Evolutionary conservation across 2,329 filamentous ascomycete species (phyloP).

Genomic region (Chaetomium strumarium): DNA sequence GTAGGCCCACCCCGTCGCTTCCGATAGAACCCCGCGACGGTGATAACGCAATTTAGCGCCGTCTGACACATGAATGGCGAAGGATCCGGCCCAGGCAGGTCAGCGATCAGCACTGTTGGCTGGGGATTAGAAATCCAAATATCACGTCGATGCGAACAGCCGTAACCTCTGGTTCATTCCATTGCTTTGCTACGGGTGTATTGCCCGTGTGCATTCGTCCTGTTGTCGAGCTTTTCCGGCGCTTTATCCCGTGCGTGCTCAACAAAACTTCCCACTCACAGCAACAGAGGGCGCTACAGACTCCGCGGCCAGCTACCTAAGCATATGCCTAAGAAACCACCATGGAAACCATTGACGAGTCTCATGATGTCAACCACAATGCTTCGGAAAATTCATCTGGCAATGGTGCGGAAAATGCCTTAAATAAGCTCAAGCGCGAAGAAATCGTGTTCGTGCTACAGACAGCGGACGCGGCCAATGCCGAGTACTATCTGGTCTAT

Average conservation of each 20-base stretch:
- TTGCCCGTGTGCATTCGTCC: too few species aligned
- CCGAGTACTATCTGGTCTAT: conserved; percentile 22
- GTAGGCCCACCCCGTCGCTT: conserved; percentile 6
- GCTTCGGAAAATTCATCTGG: too few species aligned
- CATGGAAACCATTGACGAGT: background rate
- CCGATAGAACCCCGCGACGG: background rate
- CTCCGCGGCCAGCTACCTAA: background rate
- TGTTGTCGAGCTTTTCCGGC: background rate
- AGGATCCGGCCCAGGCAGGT: too few species aligned
- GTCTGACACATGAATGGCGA: background rate
- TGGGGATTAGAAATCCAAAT: conserved; percentile 7
- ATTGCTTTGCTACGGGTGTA: too few species aligned
- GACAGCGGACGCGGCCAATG: background rate
- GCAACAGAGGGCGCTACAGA: too few species aligned
- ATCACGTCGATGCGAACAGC: background rate
- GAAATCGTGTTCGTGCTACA: conserved; percentile 25
- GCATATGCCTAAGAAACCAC: background rate
- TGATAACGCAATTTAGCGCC: conserved; percentile 21
- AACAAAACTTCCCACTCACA: background rate
- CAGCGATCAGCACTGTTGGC: background rate
- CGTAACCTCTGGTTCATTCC: background rate
- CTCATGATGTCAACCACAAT: background rate
- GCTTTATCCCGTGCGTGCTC: background rate
- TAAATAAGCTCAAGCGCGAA: conserved; percentile 9
- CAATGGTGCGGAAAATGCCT: background rate